phyloP scores from a whole-genome alignment of 106 monocot species.

The Narthecium ossifragum region DNA sequence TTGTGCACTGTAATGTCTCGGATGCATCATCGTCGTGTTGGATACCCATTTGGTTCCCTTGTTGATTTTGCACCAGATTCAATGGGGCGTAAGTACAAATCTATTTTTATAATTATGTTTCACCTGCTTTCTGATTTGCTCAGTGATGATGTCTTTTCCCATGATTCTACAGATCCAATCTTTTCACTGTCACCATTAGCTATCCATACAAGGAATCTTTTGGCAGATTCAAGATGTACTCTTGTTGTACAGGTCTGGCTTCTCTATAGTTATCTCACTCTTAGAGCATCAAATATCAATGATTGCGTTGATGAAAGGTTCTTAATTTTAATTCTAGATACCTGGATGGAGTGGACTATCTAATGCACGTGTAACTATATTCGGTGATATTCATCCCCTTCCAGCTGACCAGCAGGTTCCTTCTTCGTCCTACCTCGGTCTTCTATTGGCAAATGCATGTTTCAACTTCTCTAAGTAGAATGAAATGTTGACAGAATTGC shows the following conservation, averaged over 20 bases:
- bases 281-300: neutral
- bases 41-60: constrained; percentile 94
- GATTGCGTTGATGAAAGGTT: neutral
- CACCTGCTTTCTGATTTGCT: too few relatives aligned
- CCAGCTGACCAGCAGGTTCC: constrained; percentile 69
- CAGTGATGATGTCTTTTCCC: neutral
- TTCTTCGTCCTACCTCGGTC: too few relatives aligned
- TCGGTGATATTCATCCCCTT: constrained; percentile 81
- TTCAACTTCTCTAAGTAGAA: too few relatives aligned
- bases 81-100: constrained; percentile 62
- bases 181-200: constrained; percentile 93
- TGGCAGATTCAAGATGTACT: constrained; percentile 91
- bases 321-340: constrained; percentile 44
- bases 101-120: neutral
- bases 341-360: constrained; percentile 99
- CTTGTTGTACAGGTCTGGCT: constrained; percentile 93
- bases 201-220: constrained; percentile 89
- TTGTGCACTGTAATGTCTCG: constrained; percentile 87
- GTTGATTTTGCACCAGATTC: constrained; percentile 95
- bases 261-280: neutral
- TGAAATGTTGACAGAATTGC: too few relatives aligned
- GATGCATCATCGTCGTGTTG: constrained; percentile 90
- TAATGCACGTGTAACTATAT: constrained; percentile 98
- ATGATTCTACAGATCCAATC: constrained; percentile 65
- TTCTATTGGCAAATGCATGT: constrained; percentile 2